Conservation (phyloP, 345 rosid species). For the Acer saccharum region DNA sequence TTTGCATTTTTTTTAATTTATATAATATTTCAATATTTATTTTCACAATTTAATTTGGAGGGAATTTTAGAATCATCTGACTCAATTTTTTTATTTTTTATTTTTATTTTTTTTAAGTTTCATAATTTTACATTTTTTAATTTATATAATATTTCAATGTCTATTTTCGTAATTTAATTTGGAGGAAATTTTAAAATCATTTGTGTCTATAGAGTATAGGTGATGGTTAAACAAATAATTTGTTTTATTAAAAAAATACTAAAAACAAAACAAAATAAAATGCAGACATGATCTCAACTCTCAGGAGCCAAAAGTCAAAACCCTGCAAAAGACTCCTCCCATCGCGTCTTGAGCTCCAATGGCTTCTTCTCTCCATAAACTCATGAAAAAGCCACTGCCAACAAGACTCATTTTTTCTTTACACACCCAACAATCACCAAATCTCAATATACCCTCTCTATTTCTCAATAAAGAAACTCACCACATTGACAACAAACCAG, state of each 20-base stretch:
- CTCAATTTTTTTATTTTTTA: neutral
- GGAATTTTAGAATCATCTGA: no score
- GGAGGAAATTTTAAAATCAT: no score
- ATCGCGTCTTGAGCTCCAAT: slow-evolving; percentile 5
- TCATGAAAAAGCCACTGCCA: slow-evolving; percentile 19
- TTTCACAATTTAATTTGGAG: no score
- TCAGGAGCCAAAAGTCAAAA: neutral
- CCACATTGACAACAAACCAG: neutral
- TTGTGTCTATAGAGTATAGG: no score
- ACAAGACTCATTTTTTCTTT: slow-evolving; percentile 16
- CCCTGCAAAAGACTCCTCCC: neutral
- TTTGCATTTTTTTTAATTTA: no score
- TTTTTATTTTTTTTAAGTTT: no score
- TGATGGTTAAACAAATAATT: no score
- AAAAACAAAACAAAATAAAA: no score
- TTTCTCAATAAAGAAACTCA: neutral
- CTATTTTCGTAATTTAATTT: no score
- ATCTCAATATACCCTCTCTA: neutral
- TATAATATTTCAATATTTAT: no score
- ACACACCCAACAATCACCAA: slow-evolving; percentile 4
- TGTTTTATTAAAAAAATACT: neutral
- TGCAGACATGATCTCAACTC: neutral
- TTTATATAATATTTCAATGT: no score
- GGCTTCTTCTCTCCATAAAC: slow-evolving; percentile 29
- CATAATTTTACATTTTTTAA: no score